Evolutionary conservation across 1,284 basidiomycete species (phyloP).

Genomic region (Pseudozyma tsukubaensis): DNA sequence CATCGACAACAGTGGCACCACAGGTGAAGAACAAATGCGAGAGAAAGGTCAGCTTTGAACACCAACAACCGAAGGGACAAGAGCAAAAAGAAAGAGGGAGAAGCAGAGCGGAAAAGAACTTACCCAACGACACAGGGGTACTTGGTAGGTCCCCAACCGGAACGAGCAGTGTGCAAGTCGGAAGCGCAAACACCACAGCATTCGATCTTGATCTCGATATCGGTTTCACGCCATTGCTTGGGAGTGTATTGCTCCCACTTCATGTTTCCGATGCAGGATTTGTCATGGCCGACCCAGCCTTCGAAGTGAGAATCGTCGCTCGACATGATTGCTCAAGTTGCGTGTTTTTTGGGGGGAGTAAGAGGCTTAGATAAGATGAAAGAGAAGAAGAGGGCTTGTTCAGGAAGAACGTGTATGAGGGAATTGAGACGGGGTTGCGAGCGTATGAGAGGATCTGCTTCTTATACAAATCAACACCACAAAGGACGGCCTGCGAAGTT

Average conservation of each 20-base stretch:
- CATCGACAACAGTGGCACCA: neutral
- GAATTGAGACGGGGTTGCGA: no score
- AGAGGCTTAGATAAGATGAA: no score
- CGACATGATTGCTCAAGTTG: slow-evolving; percentile 18
- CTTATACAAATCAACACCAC: slow-evolving; percentile 1
- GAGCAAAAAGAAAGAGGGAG: neutral
- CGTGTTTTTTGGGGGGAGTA: neutral
- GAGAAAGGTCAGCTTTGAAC: neutral
- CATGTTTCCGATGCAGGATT: slow-evolving; percentile 54
- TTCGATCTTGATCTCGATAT: slow-evolving; percentile 56
- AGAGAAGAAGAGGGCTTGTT: no score
- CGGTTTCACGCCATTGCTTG: slow-evolving; percentile 54
- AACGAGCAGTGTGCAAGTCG: slow-evolving; percentile 57
- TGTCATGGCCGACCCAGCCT: slow-evolving; percentile 60
- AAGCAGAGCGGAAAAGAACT: neutral
- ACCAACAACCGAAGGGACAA: neutral
- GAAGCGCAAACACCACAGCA: slow-evolving; percentile 55
- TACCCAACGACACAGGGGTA: slow-evolving; percentile 52
- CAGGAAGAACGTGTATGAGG: no score
- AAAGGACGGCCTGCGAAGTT: neutral
- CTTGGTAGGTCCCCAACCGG: slow-evolving; percentile 56
- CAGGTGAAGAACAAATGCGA: neutral
- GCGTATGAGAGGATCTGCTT: neutral
- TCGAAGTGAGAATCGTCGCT: slow-evolving; percentile 45
- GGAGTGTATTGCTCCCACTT: slow-evolving; percentile 51